Evolutionary conservation across 768 basidiomycete species (phyloP).

Genomic region (Exidia glandulosa): DNA sequence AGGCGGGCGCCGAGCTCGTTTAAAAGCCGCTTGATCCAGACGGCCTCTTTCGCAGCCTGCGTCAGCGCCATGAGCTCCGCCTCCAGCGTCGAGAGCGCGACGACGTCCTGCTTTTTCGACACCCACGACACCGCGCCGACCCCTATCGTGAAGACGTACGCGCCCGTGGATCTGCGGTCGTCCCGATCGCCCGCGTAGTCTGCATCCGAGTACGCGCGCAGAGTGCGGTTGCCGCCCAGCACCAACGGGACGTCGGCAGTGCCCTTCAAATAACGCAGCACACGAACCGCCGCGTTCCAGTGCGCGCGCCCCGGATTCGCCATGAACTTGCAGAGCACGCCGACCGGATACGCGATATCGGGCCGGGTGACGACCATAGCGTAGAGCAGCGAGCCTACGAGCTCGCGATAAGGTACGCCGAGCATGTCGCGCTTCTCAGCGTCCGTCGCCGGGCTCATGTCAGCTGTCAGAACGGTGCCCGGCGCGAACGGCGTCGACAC

Average conservation of each 20-base stretch:
- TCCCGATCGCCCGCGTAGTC: conserved; percentile 14
- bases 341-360: conserved; percentile 11
- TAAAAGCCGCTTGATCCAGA: conserved; percentile 1
- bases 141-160: conserved; percentile 14
- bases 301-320: conserved; percentile 22
- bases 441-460: background rate
- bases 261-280: conserved; percentile 30
- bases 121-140: conserved; percentile 12
- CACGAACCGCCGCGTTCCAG: conserved; percentile 27
- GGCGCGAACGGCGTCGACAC: background rate
- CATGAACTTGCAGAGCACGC: conserved; percentile 17
- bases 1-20: background rate
- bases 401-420: background rate
- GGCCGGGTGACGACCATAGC: conserved; percentile 8
- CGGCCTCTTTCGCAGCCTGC: conserved; percentile 8
- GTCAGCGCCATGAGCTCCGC: conserved; percentile 9
- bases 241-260: conserved; percentile 8
- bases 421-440: background rate
- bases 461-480: background rate
- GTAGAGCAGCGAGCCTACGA: conserved; percentile 7
- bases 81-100: conserved; percentile 8
- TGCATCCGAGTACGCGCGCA: conserved; percentile 13
- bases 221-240: background rate
- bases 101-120: conserved; percentile 11
- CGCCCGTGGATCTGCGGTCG: conserved; percentile 15